A percentile compares a stretch with the other conserved stretches of the same genome.
Evolutionary conservation across 192 early-diverging fungal species (phyloP).

Genomic region (Backusella liffmaniae): DNA sequence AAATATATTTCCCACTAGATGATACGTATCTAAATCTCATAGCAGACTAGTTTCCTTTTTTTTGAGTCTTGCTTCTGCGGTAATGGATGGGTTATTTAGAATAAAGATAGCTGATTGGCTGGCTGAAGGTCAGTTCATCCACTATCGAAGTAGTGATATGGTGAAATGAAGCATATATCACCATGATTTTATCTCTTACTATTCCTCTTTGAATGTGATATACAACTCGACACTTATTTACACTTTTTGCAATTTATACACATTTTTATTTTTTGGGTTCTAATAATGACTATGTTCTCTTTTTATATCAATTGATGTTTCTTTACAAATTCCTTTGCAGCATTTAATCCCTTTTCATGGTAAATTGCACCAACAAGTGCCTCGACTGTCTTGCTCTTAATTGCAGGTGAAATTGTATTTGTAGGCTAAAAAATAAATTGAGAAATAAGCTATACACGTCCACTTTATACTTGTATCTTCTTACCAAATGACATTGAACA

Average conservation of each 20-base stretch:
- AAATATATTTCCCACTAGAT: no score
- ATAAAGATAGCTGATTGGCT: no score
- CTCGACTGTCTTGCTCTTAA: slow-evolving; percentile 41
- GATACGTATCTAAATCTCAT: no score
- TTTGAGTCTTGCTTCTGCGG: no score
- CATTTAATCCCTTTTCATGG: slow-evolving; percentile 48
- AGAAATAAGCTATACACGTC: background rate
- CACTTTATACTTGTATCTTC: background rate
- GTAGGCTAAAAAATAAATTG: background rate
- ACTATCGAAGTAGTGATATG: no score
- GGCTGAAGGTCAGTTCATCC: no score
- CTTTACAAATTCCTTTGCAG: slow-evolving; percentile 40
- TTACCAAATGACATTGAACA: slow-evolving; percentile 15
- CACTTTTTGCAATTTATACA: background rate
- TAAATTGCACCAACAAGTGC: slow-evolving; percentile 51
- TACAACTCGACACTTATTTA: background rate
- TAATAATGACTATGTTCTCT: background rate
- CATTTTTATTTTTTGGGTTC: background rate
- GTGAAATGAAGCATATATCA: no score
- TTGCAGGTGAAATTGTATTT: slow-evolving; percentile 9
- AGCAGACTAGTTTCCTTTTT: no score
- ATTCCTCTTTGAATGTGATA: no score
- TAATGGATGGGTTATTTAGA: no score
- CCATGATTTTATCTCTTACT: no score
- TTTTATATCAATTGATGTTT: slow-evolving; percentile 32